Base-by-base conservation (phyloP, 495 filamentous ascomycete species). In the Neurospora sp. region DNA sequence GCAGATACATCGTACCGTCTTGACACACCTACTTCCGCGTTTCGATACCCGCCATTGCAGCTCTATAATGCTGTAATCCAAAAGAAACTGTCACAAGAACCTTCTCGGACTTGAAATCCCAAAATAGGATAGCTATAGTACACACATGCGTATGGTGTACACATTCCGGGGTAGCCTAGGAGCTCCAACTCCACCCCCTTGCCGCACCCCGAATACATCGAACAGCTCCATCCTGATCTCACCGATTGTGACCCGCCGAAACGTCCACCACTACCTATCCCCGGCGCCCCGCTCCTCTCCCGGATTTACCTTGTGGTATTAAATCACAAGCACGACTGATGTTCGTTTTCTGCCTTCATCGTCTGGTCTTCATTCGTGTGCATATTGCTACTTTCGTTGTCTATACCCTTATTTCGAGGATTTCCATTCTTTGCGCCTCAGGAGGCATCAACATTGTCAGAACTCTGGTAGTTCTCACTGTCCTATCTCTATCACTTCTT, bases 381-480 rank as follows among this genome's bases (percentile, higher is more conserved):
- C 54, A 36, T 19, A 66, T 19, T 66, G 28, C 15, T 66, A 66
- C 54, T 34, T 66, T 36, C 28, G 24, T 59, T 73, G 66, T 40
- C 69, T 75, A 74, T 62, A 45, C 15, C 62, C 19, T 76, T 70
- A 71, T 70, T 77, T 77, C 66, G 40, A 69, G 70, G 48, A 75
- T 73, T 78, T 73, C 48, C 73, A 69, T 72, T 71, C 77, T 73
- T 72, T 70, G 62, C 3, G 28, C 28, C 28, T 62, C 28, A 2
- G 54, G 54, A 59, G 11, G 48, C 48, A 59, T 5, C 48, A 28
- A 28, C 21, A 24, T 66, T 66, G 28, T 66, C 84, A 83, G 81
- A 84, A 81, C 86, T 86, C 86, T 82, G 85, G 85, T 81, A 86
- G 85, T 84, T 86, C 83, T 82, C 76, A 79, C 80, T 77, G 13